Evolutionary conservation across 75 land plant genomes (phyloP).

Genomic region (Sequoiadendron giganteum): DNA sequence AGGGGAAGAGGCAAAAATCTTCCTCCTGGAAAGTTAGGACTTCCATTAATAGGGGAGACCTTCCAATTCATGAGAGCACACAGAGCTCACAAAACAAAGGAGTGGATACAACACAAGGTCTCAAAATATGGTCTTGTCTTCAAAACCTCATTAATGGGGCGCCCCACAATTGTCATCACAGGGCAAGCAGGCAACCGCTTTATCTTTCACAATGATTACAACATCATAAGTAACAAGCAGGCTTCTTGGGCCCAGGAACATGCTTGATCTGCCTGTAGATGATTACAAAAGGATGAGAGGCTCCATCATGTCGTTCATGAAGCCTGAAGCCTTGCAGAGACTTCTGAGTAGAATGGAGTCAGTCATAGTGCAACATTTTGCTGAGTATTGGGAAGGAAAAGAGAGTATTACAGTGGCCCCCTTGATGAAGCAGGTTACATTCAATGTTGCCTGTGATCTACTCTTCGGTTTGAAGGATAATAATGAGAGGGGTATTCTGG

Average conservation of each 20-base stretch:
- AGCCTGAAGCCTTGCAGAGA: slow-evolving; percentile 43
- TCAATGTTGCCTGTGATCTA: not conserved
- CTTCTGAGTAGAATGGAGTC: slow-evolving; percentile 31
- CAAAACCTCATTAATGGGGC: slow-evolving; percentile 9
- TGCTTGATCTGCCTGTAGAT: not conserved
- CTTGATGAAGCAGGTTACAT: not conserved
- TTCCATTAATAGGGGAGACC: too few relatives aligned
- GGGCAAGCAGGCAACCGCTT: not conserved
- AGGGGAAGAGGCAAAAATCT: too few relatives aligned
- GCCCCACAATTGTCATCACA: not conserved
- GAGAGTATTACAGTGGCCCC: slow-evolving; percentile 17
- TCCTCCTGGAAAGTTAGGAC: too few relatives aligned
- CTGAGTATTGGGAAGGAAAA: slow-evolving; percentile 23
- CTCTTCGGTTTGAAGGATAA: not conserved
- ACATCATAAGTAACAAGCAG: not conserved
- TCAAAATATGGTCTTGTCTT: not conserved
- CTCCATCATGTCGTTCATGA: slow-evolving; percentile 37
- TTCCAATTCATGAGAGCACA: too few relatives aligned
- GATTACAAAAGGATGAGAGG: slow-evolving; percentile 41
- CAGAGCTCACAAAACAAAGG: too few relatives aligned
- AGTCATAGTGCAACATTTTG: slow-evolving; percentile 25
- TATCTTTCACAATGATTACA: not conserved
- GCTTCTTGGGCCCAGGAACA: not conserved
- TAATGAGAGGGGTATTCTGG: not conserved
- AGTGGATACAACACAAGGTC: too few relatives aligned